Percentiles rank a stretch among this genome's conserved stretches.
Conservation (phyloP, 2,329 filamentous ascomycete genomes). For the Venturia carpophila region DNA sequence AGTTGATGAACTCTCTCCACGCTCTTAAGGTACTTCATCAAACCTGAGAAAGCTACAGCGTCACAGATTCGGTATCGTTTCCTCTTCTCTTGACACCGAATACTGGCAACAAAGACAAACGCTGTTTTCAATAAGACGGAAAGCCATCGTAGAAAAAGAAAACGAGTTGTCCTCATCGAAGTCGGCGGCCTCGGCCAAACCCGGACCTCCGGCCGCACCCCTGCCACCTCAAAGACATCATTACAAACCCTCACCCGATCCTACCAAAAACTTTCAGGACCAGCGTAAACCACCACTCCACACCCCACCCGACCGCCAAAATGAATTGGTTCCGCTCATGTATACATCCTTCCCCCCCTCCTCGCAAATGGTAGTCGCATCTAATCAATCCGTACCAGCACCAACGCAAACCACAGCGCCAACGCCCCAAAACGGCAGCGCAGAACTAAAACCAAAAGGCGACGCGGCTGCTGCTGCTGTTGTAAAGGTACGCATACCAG, state of each 20-base stretch:
- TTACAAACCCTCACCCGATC: background rate
- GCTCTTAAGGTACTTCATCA: too few relatives aligned
- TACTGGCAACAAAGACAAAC: too few relatives aligned
- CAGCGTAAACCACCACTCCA: background rate
- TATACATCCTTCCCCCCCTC: background rate
- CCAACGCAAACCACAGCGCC: background rate
- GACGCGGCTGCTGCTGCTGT: conserved; percentile 17
- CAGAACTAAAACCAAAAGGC: conserved; percentile 21
- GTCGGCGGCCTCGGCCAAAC: background rate
- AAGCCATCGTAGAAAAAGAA: too few relatives aligned
- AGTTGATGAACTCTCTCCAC: too few relatives aligned
- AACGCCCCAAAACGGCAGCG: conserved; percentile 19
- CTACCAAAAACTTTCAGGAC: too few relatives aligned
- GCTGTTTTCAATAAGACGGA: too few relatives aligned
- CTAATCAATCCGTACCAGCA: too few relatives aligned
- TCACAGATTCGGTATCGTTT: too few relatives aligned
- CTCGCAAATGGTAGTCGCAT: too few relatives aligned
- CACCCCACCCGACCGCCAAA: background rate
- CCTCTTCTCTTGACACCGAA: too few relatives aligned
- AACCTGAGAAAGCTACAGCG: too few relatives aligned
- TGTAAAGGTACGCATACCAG: conserved; percentile 14
- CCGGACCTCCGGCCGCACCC: background rate
- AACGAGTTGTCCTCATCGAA: too few relatives aligned
- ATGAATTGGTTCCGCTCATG: conserved; percentile 14
- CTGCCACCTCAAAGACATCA: background rate